These are phyloP conservation scores for Sporothrix brunneoviolacea DNA, from an alignment of 2,329 filamentous ascomycete genomes.

Conservation along the genomic window DNA sequence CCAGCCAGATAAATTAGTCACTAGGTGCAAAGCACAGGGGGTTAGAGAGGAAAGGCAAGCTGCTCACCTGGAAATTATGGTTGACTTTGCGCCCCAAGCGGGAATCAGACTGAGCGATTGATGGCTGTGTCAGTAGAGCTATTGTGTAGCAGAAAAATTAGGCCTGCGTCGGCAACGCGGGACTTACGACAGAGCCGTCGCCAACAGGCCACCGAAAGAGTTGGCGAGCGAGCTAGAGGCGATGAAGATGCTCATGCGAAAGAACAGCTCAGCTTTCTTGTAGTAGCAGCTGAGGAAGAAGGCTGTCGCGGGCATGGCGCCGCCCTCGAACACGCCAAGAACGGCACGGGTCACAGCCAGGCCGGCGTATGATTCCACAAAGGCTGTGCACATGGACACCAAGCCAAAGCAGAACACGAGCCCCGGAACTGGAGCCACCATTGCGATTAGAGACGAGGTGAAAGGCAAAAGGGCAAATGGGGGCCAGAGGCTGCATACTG, in stretches of 20 bases:
- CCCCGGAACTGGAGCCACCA: background rate
- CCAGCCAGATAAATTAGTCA: too few relatives aligned
- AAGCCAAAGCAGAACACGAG: constrained; percentile 50
- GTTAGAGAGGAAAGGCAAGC: too few relatives aligned
- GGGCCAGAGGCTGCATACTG: constrained; percentile 32
- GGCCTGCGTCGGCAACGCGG: too few relatives aligned
- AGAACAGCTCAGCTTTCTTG: constrained; percentile 48
- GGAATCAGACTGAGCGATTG: constrained; percentile 36
- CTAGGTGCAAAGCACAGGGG: too few relatives aligned
- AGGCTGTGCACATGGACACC: constrained; percentile 47
- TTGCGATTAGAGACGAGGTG: background rate
- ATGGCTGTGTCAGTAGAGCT: too few relatives aligned
- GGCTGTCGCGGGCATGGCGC: constrained; percentile 51
- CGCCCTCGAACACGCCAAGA: constrained; percentile 50
- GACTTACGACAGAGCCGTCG: constrained; percentile 39
- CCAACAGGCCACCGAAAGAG: constrained; percentile 51
- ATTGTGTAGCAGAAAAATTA: too few relatives aligned
- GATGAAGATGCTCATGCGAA: constrained; percentile 50
- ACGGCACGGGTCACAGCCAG: constrained; percentile 42
- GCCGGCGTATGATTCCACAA: constrained; percentile 40
- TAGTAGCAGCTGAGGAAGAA: constrained; percentile 53
- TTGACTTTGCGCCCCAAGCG: constrained; percentile 38
- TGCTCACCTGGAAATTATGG: constrained; percentile 16
- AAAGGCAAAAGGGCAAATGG: constrained; percentile 23
- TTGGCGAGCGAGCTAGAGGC: constrained; percentile 49